Conservation (phyloP, 1,139 yeast species). For the Taiozyma sp. region DNA sequence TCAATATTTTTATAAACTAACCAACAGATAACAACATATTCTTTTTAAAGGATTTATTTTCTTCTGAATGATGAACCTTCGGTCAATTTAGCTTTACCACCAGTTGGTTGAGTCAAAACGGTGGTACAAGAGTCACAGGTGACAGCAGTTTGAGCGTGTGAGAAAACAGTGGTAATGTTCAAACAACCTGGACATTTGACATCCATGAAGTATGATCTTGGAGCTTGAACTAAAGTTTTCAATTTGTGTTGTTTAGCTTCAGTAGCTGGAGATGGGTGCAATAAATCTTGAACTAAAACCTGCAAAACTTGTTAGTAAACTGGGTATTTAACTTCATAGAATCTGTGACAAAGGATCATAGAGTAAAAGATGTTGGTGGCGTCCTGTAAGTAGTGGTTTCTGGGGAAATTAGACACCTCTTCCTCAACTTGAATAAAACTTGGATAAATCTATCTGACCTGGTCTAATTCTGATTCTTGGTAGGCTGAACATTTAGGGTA, state of each 20-base stretch:
- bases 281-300: constrained; percentile 97
- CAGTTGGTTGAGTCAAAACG: constrained; percentile 98
- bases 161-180: constrained; percentile 98
- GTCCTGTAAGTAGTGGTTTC: not conserved
- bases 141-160: constrained; percentile 99
- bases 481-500: not conserved
- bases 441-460: not conserved
- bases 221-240: constrained; percentile 94
- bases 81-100: constrained; percentile 99
- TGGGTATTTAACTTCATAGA: not conserved
- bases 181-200: constrained; percentile 99
- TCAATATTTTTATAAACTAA: not conserved
- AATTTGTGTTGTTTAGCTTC: constrained; percentile 97
- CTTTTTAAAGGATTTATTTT: constrained; percentile 53
- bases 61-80: constrained; percentile 99
- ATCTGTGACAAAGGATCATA: not conserved
- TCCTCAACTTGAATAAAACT: not conserved
- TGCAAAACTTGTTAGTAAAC: constrained; percentile 24
- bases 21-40: not conserved
- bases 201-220: constrained; percentile 99
- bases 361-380: not conserved
- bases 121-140: constrained; percentile 99
- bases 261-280: constrained; percentile 95
- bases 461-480: not conserved
- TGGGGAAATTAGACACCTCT: not conserved